Conservation (phyloP, 192 early-diverging fungal species). For the Dissophora ornata region DNA sequence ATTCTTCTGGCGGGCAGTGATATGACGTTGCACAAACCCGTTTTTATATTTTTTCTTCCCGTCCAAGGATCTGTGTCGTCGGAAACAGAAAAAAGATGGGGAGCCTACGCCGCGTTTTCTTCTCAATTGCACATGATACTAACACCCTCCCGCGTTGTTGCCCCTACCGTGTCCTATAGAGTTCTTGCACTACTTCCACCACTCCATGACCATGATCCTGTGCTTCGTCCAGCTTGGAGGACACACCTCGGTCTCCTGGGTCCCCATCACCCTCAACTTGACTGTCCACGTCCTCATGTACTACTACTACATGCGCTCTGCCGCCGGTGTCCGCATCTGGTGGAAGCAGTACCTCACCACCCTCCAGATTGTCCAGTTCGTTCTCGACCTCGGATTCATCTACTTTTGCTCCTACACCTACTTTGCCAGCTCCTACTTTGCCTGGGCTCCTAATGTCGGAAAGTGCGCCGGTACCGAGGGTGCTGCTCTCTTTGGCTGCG, state of each 20-base stretch:
- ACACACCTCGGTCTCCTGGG: constrained; percentile 79
- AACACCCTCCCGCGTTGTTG: neutral
- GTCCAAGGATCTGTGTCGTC: neutral
- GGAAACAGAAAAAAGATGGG: neutral
- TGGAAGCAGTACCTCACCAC: constrained; percentile 96
- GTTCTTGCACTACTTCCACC: constrained; percentile 95
- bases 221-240: constrained; percentile 87
- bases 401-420: constrained; percentile 90
- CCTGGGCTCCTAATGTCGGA: constrained; percentile 68
- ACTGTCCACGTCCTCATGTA: constrained; percentile 93
- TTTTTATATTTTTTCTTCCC: neutral
- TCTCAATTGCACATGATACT: neutral
- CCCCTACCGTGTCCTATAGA: constrained; percentile 53
- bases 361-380: constrained; percentile 90
- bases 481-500: constrained; percentile 87
- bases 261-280: constrained; percentile 85
- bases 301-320: constrained; percentile 88
- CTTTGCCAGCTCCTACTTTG: constrained; percentile 75
- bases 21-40: neutral
- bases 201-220: constrained; percentile 88
- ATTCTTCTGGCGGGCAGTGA: neutral
- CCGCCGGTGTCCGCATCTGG: constrained; percentile 82
- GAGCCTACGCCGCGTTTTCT: constrained; percentile 1
- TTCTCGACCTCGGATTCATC: constrained; percentile 87
- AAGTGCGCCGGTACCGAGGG: constrained; percentile 80